Evolutionary conservation across 1,139 yeast species (phyloP), one percentile per base, ranked within the genome.

Genomic region (Suhomyces ambrosiae): DNA sequence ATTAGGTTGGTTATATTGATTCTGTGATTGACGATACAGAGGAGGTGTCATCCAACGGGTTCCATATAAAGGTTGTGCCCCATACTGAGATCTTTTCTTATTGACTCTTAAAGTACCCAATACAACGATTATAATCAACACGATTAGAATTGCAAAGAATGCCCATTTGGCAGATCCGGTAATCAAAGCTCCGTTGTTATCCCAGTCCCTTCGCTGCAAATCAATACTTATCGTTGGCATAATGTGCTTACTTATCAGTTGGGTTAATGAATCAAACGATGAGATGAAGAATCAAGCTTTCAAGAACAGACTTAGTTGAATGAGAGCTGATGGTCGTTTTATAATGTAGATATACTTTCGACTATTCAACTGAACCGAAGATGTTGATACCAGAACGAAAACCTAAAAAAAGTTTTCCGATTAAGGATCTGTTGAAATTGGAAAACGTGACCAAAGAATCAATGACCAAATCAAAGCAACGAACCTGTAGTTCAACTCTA

Each of bases 41-140:
- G 96, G 96, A 3, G 96, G 96, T 0, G 95, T 83, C 73, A 89
- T 76, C 94, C 96, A 89, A 7, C 87, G 79, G 1, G 97, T 88
- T 7, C 95, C 95, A 42, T 80, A 73, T 3, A 88, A 69, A 0
- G 97, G 96, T 21, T 71, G 72, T 27, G 70, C 67, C 5, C 97
- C 97, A 27, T 65, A 61, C 23, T 58, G 68, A 2, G 76, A 67
- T 54, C 96, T 71, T 41, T 73, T 70, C 35, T 72, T 74, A 49
- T 88, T 86, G 24, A 81, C 71, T 27, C 79, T 56, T 12, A 88
- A 60, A 2, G 81, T 74, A 23, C 80, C 71, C 1, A 77, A 24
- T 6, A 85, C 56, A 2, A 78, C 74, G 2, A 77, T 50, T 3
- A 76, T 30, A 2, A 83, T 54, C 7, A 79, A 68, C 3, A 69